Evolutionary conservation across 768 basidiomycete genomes (phyloP), one percentile per base, ranked within the genome.

Genomic region (Xanthoconium purpureum): DNA sequence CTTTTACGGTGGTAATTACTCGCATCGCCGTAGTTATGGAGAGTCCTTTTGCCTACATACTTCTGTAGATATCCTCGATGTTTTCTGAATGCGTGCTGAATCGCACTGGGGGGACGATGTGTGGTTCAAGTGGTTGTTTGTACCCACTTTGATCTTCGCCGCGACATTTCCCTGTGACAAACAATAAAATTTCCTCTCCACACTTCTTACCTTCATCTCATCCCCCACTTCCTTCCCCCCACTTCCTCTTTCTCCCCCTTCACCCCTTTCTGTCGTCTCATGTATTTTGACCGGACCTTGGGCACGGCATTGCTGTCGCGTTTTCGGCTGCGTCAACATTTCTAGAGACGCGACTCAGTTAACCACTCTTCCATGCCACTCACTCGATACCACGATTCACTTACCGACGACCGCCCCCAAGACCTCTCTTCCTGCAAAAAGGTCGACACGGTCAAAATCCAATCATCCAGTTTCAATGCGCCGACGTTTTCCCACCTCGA

Each of bases 121-220:
- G 24, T 24, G 24, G 24, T 24, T 24, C 24, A 24, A 24, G 24
- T 24, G 24, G n/a, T 59, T 59, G 50, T 54, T 66, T 61, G 52
- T 48, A 20, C 50, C 18, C n/a, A 14, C 17, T 43, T 63, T 61
- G 57, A 60, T 39, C 49, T 37, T 64, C n/a, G 45, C 44, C 39
- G 11, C 12, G 38, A 56, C 40, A 30, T 15, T 48, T 52, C 20
- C 52, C 56, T 24, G 24, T 24, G 24, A 58, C 24, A 65, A 67
- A 59, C 42, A 55, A 35, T 54, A 64, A 49, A 33, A 42, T 4
- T 54, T 47, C 45, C 20, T 33, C 9, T 40, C 3, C 11, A 28
- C n/a, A 15, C 50, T 39, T 49, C 18, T n/a, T 49, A 39, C 30
- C 14, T 47, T 20, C 6, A 7, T 20, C 2, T 63, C 43, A 18